Base-by-base conservation (phyloP, 768 basidiomycete species). In the Russula lepida region DNA sequence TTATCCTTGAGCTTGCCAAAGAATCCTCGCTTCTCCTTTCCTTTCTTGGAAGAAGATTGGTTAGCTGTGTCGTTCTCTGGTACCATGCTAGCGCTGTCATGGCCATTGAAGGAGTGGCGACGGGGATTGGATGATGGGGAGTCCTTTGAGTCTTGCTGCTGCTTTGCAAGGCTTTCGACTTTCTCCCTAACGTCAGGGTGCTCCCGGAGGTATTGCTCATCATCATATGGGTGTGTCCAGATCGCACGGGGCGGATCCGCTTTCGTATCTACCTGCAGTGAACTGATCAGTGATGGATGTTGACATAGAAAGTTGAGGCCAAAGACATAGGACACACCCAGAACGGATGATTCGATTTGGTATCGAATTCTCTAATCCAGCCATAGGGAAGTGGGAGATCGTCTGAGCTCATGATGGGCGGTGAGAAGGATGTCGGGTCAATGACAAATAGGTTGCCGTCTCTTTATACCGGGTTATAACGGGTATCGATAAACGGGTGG, bases 201-300 rank as follows among this genome's bases (percentile, higher is more conserved):
- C 49, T 81, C 78, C 6, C 61, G 66, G n/a, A 86, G 75, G 70
- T 79, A 88, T 54, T 81, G 76, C 49, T 84, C 80, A 68, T 88
- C 86, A 58, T 88, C 84, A 60, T 81, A 81, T 1, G 88, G 87
- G 67, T 90, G 86, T 1, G 77, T 76, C 88, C 87, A 90, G 66
- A 83, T 88, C 0, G 82, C 77, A 0, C 87, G 80, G 1, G 85
- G 81, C 8, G 88, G 87, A 8, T 70, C 74, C 0, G 82, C 80
- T 60, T 72, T 75, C 0, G 85, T 88, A 62, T 89, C 84, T 19
- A 88, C 83, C 84, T 86, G 50, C 3, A 48, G n/a, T 32, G 19
- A 6, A 15, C 28, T 9, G 39, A 47, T 56, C 21, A 62, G 35
- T 28, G 11, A 50, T 50, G 17, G 33, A 47, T 55, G 27, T 2